Evolutionary conservation across 2,329 filamentous ascomycete species (phyloP), one percentile per base, ranked within the genome.

Genomic region (Cercospora citrullina): DNA sequence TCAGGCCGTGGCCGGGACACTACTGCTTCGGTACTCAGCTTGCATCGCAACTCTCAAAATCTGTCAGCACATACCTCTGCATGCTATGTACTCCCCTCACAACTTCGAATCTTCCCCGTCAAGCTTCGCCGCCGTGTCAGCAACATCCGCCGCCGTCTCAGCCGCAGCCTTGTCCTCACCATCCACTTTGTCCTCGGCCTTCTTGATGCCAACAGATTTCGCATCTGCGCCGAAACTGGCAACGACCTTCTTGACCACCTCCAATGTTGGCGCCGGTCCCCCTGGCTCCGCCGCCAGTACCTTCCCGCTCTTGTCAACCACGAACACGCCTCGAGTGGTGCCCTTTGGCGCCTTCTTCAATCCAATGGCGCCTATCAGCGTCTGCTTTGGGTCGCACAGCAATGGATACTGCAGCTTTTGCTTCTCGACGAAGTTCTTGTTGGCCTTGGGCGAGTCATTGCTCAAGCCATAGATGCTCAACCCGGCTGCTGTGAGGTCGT

Each of bases 381-480:
- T 89, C 30, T 86, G 87, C 62, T 83, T 81, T 5, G 90, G 87
- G 79, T 99, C 94, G 82, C 94, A 98, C 48, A 99, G 87, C 57
- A 99, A 87, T 39, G 91, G 84, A 80, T 97, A 99, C 5, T 90
- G 92, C 64, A 98, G 87, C 71, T 91, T 92, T 80, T 98, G 92
- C 84, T 96, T 97, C 48, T 89, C 90, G 81, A 93, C 91, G 86
- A 98, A 99, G 57, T 88, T 92, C 26, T 92, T 94, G 84, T 99
- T 99, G 75, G 93, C 89, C 82, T 95, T 96, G 75, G 93, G 89
- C 59, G 89, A 91, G 83, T 98, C 95, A 74, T 87, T 87, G 70
- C 92, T 96, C 61, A 99, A 89, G 65, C 95, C 95, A 79, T 92
- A 98, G 81, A 99, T 93, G 77, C 89, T 86, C 68, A 96, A 87